phyloP scores from a whole-genome alignment of 108 stramenopile species.

The Schizochytrium sp. region DNA sequence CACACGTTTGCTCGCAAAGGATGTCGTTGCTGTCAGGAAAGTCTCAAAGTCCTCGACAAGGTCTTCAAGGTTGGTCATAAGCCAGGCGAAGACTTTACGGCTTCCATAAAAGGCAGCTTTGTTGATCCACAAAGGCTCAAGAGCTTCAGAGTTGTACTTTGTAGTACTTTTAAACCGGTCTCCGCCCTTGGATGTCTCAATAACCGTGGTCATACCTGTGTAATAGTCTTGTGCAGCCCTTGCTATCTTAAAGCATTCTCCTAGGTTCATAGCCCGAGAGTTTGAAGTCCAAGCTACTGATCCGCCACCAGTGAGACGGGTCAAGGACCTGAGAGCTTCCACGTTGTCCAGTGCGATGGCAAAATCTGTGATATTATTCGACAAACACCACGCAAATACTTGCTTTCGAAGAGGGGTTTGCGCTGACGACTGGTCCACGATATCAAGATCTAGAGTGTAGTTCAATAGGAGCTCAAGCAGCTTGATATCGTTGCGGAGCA shows the following conservation, averaged over 20 bases:
- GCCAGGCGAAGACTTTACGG: slow-evolving; percentile 9
- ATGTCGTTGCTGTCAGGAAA: neutral
- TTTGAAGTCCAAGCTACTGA: neutral
- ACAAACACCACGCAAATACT: neutral
- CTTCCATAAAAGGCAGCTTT: neutral
- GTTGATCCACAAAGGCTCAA: neutral
- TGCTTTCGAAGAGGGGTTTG: neutral
- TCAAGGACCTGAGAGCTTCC: neutral
- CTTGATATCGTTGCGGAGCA: neutral
- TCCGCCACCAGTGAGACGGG: neutral
- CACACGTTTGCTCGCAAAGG: neutral
- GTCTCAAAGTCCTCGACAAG: neutral
- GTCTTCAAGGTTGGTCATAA: neutral
- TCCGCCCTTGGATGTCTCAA: neutral
- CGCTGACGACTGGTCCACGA: neutral
- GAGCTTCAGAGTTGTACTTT: neutral
- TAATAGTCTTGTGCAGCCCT: neutral
- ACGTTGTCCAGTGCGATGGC: slow-evolving; percentile 16
- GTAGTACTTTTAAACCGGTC: neutral
- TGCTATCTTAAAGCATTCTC: neutral
- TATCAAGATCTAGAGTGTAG: neutral
- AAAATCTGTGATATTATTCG: neutral
- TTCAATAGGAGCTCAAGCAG: slow-evolving; percentile 6
- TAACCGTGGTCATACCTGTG: slow-evolving; percentile 22
- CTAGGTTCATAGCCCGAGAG: neutral